A percentile compares a stretch with the other conserved stretches of the same genome.
Evolutionary conservation across 352 stramenopile genomes (phyloP).

Genomic region (Hyaloperonospora brassicae): DNA sequence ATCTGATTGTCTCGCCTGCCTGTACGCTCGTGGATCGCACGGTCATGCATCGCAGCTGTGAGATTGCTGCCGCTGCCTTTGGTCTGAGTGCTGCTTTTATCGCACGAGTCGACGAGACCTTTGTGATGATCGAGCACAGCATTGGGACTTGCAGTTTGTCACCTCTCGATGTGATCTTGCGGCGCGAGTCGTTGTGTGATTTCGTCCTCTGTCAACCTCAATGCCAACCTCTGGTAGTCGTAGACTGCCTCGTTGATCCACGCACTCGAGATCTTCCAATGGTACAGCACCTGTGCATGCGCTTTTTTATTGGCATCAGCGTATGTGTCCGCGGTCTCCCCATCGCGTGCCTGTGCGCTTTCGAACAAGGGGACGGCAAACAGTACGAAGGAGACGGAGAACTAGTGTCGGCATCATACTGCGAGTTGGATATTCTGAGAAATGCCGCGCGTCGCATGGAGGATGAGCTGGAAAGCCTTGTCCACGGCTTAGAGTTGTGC

Average conservation of each 20-base stretch:
- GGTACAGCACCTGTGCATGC: conserved; percentile 46
- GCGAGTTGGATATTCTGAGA: conserved; percentile 34
- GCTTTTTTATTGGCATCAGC: conserved; percentile 42
- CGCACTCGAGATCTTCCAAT: conserved; percentile 46
- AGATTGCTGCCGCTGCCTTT: conserved; percentile 38
- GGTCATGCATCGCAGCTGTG: conserved; percentile 51
- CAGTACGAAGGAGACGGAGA: conserved; percentile 15
- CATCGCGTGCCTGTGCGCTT: conserved; percentile 51
- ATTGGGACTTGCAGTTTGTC: conserved; percentile 24
- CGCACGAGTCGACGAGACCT: conserved; percentile 39
- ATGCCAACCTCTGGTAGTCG: conserved; percentile 35
- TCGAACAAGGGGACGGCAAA: conserved; percentile 30
- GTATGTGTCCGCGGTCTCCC: conserved; percentile 45
- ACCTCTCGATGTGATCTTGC: conserved; percentile 30
- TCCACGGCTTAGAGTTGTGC: conserved; percentile 34
- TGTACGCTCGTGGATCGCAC: conserved; percentile 50
- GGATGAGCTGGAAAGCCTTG: conserved; percentile 36
- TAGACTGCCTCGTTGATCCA: conserved; percentile 38
- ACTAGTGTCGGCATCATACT: conserved; percentile 23
- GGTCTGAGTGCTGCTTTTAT: conserved; percentile 44
- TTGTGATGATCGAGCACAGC: conserved; percentile 45
- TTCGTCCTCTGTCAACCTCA: conserved; percentile 44
- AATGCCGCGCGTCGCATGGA: conserved; percentile 39
- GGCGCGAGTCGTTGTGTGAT: conserved; percentile 45
- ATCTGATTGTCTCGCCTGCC: conserved; percentile 44